Evolutionary conservation across 106 monocot genomes (phyloP).

Genomic region (Dioscorea dumetorum): DNA sequence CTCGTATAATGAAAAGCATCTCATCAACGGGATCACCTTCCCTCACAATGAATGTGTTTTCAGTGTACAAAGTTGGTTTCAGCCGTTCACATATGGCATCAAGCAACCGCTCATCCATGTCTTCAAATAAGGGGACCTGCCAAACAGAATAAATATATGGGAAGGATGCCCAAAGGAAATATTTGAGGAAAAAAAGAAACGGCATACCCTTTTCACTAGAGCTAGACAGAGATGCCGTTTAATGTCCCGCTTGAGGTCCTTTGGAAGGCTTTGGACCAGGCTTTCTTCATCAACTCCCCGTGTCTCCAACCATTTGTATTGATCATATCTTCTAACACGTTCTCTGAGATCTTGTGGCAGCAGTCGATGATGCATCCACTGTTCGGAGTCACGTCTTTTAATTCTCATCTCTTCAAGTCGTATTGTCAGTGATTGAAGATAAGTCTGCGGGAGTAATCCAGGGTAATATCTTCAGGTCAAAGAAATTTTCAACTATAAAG

Average conservation of each 20-base stretch:
- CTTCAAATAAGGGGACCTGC: conserved; percentile 67
- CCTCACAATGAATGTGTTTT: conserved; percentile 43
- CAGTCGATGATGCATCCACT: conserved; percentile 95
- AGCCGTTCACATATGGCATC: conserved; percentile 75
- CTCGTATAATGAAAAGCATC: conserved; percentile 73
- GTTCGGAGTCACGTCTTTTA: conserved; percentile 90
- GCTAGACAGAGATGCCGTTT: conserved; percentile 72
- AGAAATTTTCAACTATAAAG: too few relatives aligned
- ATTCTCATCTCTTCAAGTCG: conserved; percentile 90
- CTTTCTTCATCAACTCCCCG: conserved; percentile 76
- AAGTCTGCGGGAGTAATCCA: conserved; percentile 45
- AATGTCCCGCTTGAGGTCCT: conserved; percentile 73
- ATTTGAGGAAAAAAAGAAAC: neutral
- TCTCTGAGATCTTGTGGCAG: conserved; percentile 79
- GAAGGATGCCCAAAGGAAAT: too few relatives aligned
- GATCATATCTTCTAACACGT: conserved; percentile 88
- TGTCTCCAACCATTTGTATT: conserved; percentile 95
- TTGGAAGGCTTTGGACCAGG: conserved; percentile 66
- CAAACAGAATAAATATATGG: neutral
- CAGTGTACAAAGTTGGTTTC: conserved; percentile 60
- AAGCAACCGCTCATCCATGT: conserved; percentile 64
- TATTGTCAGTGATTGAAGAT: conserved; percentile 77
- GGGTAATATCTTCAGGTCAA: neutral
- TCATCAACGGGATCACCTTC: conserved; percentile 88
- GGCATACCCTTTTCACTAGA: conserved; percentile 44